Evolutionary conservation across 768 basidiomycete genomes (phyloP).

Genomic region (Mycena albidolilacea): DNA sequence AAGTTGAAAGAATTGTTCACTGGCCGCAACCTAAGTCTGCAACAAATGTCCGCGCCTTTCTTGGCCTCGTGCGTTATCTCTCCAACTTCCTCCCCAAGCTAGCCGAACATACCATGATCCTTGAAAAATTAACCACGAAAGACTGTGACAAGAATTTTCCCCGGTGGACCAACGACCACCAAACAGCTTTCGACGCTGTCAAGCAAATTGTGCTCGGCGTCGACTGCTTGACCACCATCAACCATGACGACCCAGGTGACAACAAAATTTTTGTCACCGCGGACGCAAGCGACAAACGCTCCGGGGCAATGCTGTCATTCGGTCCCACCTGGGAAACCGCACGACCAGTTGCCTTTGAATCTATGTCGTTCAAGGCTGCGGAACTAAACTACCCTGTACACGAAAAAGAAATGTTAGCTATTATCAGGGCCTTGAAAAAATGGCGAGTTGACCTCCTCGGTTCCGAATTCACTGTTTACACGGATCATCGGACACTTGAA

Average conservation of each 20-base stretch:
- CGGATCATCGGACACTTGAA: too few species aligned
- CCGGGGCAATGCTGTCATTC: too few species aligned
- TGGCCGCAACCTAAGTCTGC: conserved; percentile 38
- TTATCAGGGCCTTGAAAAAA: too few species aligned
- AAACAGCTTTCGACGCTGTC: conserved; percentile 16
- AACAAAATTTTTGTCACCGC: too few species aligned
- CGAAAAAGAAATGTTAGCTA: too few species aligned
- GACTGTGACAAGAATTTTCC: conserved; percentile 23
- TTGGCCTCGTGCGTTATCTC: conserved; percentile 44
- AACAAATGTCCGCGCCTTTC: conserved; percentile 42
- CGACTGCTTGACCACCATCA: not conserved
- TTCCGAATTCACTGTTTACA: not conserved
- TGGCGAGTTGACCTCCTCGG: conserved; percentile 36
- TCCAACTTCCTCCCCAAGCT: conserved; percentile 37
- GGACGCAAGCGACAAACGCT: too few species aligned
- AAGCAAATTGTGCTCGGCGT: conserved; percentile 35
- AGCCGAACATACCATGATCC: conserved; percentile 37
- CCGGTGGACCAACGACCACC: not conserved
- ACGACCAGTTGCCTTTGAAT: too few species aligned
- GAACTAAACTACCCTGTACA: too few species aligned
- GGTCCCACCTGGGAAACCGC: too few species aligned
- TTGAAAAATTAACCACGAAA: conserved; percentile 39
- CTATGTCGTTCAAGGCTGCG: too few species aligned
- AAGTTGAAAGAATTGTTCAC: conserved; percentile 40
- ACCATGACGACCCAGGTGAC: too few species aligned